Conservation (phyloP, 2,329 filamentous ascomycete species). For the Colletotrichum euphorbiae region DNA sequence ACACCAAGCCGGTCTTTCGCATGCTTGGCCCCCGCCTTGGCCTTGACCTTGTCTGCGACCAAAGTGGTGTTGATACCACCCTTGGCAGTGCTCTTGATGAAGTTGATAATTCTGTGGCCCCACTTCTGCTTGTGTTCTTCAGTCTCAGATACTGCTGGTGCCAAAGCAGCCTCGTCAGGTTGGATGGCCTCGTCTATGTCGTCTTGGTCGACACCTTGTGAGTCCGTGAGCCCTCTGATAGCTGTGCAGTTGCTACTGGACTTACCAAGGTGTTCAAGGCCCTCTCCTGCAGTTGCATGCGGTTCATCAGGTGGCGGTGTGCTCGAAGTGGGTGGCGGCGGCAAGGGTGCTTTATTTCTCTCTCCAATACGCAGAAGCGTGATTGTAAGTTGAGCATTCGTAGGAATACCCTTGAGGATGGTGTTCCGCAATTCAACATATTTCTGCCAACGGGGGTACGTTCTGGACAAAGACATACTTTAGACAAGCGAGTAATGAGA, state of each 20-base stretch:
- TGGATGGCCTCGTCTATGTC: slow-evolving; percentile 74
- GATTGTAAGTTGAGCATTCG: slow-evolving; percentile 85
- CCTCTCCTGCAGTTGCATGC: slow-evolving; percentile 58
- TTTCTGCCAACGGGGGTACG: slow-evolving; percentile 79
- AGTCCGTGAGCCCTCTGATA: slow-evolving; percentile 41
- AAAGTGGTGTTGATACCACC: slow-evolving; percentile 79
- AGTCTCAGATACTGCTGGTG: slow-evolving; percentile 61
- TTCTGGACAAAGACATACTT: slow-evolving; percentile 46
- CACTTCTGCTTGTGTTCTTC: slow-evolving; percentile 57
- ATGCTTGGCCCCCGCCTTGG: slow-evolving; percentile 68
- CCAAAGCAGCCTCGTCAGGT: slow-evolving; percentile 53
- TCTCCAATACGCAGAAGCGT: slow-evolving; percentile 86
- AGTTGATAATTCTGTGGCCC: slow-evolving; percentile 64
- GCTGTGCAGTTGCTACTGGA: not conserved
- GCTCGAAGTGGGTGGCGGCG: slow-evolving; percentile 61
- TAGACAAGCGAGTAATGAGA: slow-evolving; percentile 40
- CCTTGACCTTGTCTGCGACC: slow-evolving; percentile 77
- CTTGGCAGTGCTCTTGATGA: slow-evolving; percentile 78
- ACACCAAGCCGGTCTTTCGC: slow-evolving; percentile 80
- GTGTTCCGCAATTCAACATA: slow-evolving; percentile 80
- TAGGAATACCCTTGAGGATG: slow-evolving; percentile 83
- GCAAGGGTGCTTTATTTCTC: slow-evolving; percentile 81
- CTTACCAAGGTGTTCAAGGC: slow-evolving; percentile 51
- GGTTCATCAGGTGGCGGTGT: slow-evolving; percentile 52
- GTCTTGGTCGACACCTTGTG: slow-evolving; percentile 64